Conservation (phyloP, 2,329 filamentous ascomycete genomes). For the Podosphaera fusca region DNA sequence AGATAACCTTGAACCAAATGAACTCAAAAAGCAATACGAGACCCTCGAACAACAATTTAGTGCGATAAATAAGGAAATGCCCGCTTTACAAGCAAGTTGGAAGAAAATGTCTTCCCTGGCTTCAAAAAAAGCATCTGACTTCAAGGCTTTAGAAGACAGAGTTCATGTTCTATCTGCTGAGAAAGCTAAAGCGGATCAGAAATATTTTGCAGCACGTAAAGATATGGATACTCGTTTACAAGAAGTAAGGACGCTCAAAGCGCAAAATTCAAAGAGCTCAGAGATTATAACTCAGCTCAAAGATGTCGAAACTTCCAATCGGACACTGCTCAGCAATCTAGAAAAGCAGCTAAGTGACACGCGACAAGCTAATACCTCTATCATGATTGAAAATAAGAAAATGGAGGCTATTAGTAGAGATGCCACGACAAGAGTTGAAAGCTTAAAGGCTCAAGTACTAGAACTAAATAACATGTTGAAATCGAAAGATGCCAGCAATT, state of each 20-base stretch:
- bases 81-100: conserved; percentile 75
- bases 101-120: conserved; percentile 71
- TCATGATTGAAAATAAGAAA: conserved; percentile 49
- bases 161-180: conserved; percentile 53
- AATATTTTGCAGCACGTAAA: conserved; percentile 91
- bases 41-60: conserved; percentile 60
- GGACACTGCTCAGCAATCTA: conserved; percentile 54
- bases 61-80: conserved; percentile 67
- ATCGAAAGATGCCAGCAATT: conserved; percentile 43
- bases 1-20: conserved; percentile 40
- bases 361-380: conserved; percentile 50
- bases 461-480: conserved; percentile 56
- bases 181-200: conserved; percentile 91
- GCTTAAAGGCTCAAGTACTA: conserved; percentile 48
- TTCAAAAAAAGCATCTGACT: conserved; percentile 67
- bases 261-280: conserved; percentile 71
- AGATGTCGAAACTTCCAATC: conserved; percentile 60
- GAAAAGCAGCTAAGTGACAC: conserved; percentile 79
- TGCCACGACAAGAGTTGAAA: conserved; percentile 43
- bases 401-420: conserved; percentile 53
- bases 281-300: conserved; percentile 89
- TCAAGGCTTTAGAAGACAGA: conserved; percentile 53
- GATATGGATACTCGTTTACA: conserved; percentile 66
- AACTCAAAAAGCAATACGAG: conserved; percentile 49
- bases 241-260: conserved; percentile 56